phyloP scores from a whole-genome alignment of 345 rosid genomes.

The Citrus glauca region DNA sequence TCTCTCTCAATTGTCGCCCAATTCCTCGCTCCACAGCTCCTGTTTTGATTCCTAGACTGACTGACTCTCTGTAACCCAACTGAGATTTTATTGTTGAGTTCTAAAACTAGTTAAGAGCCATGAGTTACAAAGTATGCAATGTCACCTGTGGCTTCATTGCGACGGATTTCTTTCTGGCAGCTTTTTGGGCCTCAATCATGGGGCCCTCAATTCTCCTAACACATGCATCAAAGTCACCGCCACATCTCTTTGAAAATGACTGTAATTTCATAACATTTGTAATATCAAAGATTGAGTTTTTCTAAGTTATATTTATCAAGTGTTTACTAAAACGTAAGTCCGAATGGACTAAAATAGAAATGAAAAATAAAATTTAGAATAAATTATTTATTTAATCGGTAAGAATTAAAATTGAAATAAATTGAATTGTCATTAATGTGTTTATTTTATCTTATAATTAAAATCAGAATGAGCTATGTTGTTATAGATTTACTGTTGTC shows the following conservation, averaged over 20 bases:
- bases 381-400: too few species aligned
- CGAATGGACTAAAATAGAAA: accelerated
- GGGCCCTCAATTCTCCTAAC: slow-evolving; percentile 6
- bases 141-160: slow-evolving; percentile 9
- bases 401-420: accelerated
- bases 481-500: too few species aligned
- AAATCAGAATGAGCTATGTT: too few species aligned
- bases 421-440: accelerated
- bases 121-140: slow-evolving; percentile 1
- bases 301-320: too few species aligned
- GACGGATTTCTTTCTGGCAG: not conserved
- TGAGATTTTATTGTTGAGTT: not conserved
- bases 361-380: too few species aligned
- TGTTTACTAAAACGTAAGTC: accelerated
- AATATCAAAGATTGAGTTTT: too few species aligned
- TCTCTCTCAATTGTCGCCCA: slow-evolving; percentile 31
- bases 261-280: too few species aligned
- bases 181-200: not conserved
- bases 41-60: slow-evolving; percentile 30
- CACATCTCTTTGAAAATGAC: not conserved
- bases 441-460: too few species aligned
- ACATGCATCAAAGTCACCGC: slow-evolving; percentile 17
- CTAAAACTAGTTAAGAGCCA: slow-evolving; percentile 15
- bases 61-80: slow-evolving; percentile 15
- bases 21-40: slow-evolving; percentile 48